Base-by-base conservation (phyloP, 2,329 filamentous ascomycete species). In the Rutstroemia sp. region DNA sequence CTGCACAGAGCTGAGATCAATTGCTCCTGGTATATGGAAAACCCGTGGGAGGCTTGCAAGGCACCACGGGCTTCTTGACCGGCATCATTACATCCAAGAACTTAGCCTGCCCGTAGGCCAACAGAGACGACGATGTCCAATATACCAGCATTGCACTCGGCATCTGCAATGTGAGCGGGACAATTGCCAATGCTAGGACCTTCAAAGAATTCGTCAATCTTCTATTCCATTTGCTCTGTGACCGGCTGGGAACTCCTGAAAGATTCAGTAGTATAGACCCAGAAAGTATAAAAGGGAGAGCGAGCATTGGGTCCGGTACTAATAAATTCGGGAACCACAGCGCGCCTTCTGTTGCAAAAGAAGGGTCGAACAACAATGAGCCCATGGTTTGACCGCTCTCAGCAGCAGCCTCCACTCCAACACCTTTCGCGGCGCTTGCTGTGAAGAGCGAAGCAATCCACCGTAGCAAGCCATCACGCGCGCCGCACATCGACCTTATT, bases 301-400 rank as follows among this genome's bases (percentile, higher is more conserved):
- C 61, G 2, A 76, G 69, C 2, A 73, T 74, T 0, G 80, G 73
- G 61, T 86, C 82, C 8, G 78, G 70, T 0, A 73, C 64, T 5
- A 80, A 69, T 14, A 86, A 73, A 64, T 85, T 74, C 1, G 76
- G 73, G 56, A 84, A 83, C 82, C 82, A 86, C 2, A 82, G 70
- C 3, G 77, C 73, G n/a, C 82, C 82, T 69, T 83, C 82, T 7
- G 67, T 73, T 5, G 76, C 73, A 16, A 86, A 69, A 4, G 75
- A 59, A 54, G 46, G 62, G 52, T 63, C 64, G 23, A 27, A 59
- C 36, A 27, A 25, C 36, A 14, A 19, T 16, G 53, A 51, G 19
- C 36, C 40, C 25, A 51, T n/a, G 9, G 45, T 45, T 14, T 45
- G 21, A 14, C 39, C 36, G 19, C 25, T 30, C 4, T 21, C 25